phyloP scores from a whole-genome alignment of 2,329 filamentous ascomycete genomes.

The Thielaviopsis euricoi region DNA sequence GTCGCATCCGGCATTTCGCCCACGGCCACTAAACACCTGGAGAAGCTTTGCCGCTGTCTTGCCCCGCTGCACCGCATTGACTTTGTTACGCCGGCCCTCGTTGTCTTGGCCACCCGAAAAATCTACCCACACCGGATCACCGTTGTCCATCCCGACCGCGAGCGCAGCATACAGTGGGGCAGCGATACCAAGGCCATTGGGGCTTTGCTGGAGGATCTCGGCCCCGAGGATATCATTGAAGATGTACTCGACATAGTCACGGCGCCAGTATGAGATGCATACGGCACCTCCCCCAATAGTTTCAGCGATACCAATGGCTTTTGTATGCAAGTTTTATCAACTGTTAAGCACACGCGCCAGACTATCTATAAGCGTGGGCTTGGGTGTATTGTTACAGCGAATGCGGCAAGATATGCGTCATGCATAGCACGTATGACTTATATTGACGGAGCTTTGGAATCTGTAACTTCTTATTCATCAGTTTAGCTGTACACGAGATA shows the following conservation, averaged over 20 bases:
- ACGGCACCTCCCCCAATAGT: background rate
- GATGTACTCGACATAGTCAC: slow-evolving; percentile 43
- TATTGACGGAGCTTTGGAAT: too few species aligned
- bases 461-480: too few species aligned
- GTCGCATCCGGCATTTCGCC: slow-evolving; percentile 66
- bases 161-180: slow-evolving; percentile 87
- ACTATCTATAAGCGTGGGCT: too few species aligned
- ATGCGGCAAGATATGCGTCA: too few species aligned
- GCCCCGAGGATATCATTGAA: slow-evolving; percentile 46
- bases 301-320: background rate
- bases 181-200: slow-evolving; percentile 58
- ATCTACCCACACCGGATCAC: slow-evolving; percentile 73
- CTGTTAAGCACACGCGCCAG: too few species aligned
- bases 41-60: slow-evolving; percentile 51
- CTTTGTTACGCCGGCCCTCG: slow-evolving; percentile 70
- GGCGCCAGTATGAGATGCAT: slow-evolving; percentile 23
- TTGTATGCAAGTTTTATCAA: too few species aligned
- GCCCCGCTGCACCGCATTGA: slow-evolving; percentile 66
- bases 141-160: slow-evolving; percentile 50
- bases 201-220: slow-evolving; percentile 44
- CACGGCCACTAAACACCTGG: slow-evolving; percentile 61
- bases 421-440: too few species aligned
- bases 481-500: too few species aligned
- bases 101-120: slow-evolving; percentile 68
- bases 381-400: too few species aligned